Evolutionary conservation across 495 filamentous ascomycete species (phyloP), one percentile per base, ranked within the genome.

Genomic region (Evernia prunastri): DNA sequence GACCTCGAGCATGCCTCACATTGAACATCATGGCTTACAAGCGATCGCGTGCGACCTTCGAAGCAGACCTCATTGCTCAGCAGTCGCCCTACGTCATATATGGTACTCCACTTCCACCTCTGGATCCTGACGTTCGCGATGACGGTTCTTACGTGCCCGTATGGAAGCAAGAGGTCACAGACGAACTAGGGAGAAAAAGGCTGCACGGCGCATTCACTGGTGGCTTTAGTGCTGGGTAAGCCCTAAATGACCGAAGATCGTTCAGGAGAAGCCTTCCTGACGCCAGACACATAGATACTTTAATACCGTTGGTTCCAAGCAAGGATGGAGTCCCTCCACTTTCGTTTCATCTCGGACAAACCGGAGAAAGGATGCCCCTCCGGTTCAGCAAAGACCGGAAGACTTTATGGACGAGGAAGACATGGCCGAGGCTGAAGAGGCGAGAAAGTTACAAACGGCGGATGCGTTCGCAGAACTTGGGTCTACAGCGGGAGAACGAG

Each of bases 401-500:
- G 94, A 98, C 71, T 97, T 91, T 66, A 98, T 98, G 94, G 94
- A 98, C 67, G 95, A 96, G 66, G 95, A 98, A 75, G 94, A 98
- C 75, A 77, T 96, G 15, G 88, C 89, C 15, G 93, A 96, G 67
- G 87, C 87, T 3, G 92, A 87, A 59, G 92, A 96, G 74, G 80
- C 86, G 4, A 81, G 82, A 67, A 81, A 79, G 56, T 72, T 97
- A 37, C 84, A 92, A 68, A 96, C 88, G 0, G 77, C 83, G 2
- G 77, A 84, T 36, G 82, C 79, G 0, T 97, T 92, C 72, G 80
- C 90, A 11, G 90, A 89, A 0, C 79, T 97, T 23, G 94, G 94
- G 1, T 80, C 84, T 35, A 86, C 86, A 11, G 81, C 84, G 31
- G 72, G 81, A 10, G 84, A 88, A 64, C 72, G 80, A 35, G 74